Evolutionary conservation across 2,329 filamentous ascomycete genomes (phyloP).

Genomic region (Neodidymelliopsis sp.): DNA sequence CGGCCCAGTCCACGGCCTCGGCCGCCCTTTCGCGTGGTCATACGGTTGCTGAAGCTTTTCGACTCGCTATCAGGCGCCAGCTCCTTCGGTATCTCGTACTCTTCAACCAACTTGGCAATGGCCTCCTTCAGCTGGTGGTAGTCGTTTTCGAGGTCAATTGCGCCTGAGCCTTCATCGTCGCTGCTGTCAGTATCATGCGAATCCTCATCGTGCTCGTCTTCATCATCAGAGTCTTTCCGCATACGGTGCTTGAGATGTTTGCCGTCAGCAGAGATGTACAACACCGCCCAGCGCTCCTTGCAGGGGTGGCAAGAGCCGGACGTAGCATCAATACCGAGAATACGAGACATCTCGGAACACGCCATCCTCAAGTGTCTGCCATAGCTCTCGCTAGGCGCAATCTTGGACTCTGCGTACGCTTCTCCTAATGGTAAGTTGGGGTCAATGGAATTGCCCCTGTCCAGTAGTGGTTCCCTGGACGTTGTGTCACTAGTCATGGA

Average conservation of each 20-base stretch:
- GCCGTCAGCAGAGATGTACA: slow-evolving; percentile 79
- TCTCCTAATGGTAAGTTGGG: slow-evolving; percentile 34
- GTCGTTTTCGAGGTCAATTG: slow-evolving; percentile 74
- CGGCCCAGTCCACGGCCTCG: slow-evolving; percentile 38
- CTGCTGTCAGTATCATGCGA: slow-evolving; percentile 59
- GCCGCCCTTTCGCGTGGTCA: slow-evolving; percentile 56
- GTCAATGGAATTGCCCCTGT: slow-evolving; percentile 48
- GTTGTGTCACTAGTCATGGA: slow-evolving; percentile 77
- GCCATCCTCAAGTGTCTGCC: slow-evolving; percentile 67
- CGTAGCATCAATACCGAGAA: slow-evolving; percentile 68
- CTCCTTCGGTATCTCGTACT: slow-evolving; percentile 79
- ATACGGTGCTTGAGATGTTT: slow-evolving; percentile 73
- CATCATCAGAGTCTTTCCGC: slow-evolving; percentile 73
- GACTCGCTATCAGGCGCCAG: slow-evolving; percentile 66
- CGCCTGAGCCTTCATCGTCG: slow-evolving; percentile 53
- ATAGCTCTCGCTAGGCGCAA: slow-evolving; percentile 54
- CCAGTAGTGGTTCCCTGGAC: slow-evolving; percentile 69
- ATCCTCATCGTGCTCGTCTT: slow-evolving; percentile 68
- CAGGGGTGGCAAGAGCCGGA: slow-evolving; percentile 79
- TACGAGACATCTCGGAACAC: slow-evolving; percentile 74
- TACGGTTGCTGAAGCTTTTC: slow-evolving; percentile 75
- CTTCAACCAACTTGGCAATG: slow-evolving; percentile 80
- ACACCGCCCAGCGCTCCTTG: slow-evolving; percentile 80
- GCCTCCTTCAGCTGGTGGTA: slow-evolving; percentile 83
- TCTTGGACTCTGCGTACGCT: slow-evolving; percentile 54